Evolutionary conservation across 352 stramenopile genomes (phyloP), one percentile per base, ranked within the genome.

Genomic region (Pythium rishiriense): DNA sequence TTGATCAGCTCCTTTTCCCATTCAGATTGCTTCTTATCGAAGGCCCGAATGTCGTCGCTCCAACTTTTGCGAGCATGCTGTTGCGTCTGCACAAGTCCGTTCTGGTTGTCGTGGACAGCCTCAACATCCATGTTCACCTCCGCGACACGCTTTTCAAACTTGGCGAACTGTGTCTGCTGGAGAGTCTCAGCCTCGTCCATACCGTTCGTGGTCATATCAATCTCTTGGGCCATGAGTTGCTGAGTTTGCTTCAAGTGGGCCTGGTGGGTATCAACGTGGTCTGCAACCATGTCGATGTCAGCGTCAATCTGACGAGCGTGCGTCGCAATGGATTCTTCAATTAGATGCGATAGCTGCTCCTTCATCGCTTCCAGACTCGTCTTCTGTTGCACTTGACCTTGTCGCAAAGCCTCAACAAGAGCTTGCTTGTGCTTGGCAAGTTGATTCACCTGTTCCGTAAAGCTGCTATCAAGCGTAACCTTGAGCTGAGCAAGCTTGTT

Each of bases 291-390:
- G 5, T 60, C 41, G 24, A 73, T 51, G 31, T 73, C 66, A 3
- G 54, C 51, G 43, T 73, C 66, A 25, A 73, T 62, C 0, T 57
- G 60, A 22, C 51, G 21, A 3, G 55, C 56, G 22, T 73, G 66
- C 10, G 33, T 64, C 1, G 50, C 43, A 29, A 73, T 69, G 10
- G 66, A 73, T 41, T 69, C 28, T 24, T 73, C 60, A 17, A 73
- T 69, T 4, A 69, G 56, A 10, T 66, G 48, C 4, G 51, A 66
- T 4, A 70, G 62, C 28, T 74, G 68, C 26, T 22, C 26, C 46
- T 74, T 74, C 68, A 74, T 74, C 0, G 57, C 51, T 39, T 70
- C 62, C 0, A 70, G 52, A 26, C 60, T 63, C 8, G 55, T 33
- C 22, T 57, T 57, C 47, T 74, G 68, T 22, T 74, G 50, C 0